A percentile compares a stretch with the other conserved stretches of the same genome.
Evolutionary conservation across 768 basidiomycete genomes (phyloP).

Genomic region (Lentinula lateritia): DNA sequence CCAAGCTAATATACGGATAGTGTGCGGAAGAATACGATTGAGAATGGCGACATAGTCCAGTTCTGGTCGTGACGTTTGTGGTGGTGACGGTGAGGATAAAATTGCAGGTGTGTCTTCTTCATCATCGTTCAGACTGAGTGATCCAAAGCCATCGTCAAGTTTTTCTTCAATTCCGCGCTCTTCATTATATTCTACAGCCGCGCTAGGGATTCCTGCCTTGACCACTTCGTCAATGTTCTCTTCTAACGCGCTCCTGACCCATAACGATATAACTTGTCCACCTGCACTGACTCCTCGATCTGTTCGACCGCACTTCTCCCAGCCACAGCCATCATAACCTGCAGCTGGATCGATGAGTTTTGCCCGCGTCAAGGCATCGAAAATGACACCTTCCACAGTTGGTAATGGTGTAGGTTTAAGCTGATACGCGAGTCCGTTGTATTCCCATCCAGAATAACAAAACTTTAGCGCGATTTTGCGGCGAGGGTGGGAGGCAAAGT

Average conservation of each 20-base stretch:
- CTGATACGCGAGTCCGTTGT: slow-evolving; percentile 87
- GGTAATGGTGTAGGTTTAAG: slow-evolving; percentile 63
- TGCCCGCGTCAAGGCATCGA: slow-evolving; percentile 72
- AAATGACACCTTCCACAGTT: slow-evolving; percentile 87
- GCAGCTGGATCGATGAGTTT: slow-evolving; percentile 68
- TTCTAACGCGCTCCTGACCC: slow-evolving; percentile 70
- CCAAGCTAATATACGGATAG: slow-evolving; percentile 91
- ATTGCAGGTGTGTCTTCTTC: slow-evolving; percentile 19
- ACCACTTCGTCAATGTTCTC: not conserved
- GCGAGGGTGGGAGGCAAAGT: slow-evolving; percentile 62
- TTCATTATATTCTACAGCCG: not conserved
- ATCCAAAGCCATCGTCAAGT: slow-evolving; percentile 34
- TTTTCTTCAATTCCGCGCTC: not conserved
- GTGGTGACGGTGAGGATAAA: slow-evolving; percentile 18
- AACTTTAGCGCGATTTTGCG: slow-evolving; percentile 94
- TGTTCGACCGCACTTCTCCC: slow-evolving; percentile 89
- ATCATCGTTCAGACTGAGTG: slow-evolving; percentile 24
- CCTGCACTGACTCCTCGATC: slow-evolving; percentile 94
- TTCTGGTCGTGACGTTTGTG: slow-evolving; percentile 34
- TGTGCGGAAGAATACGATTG: slow-evolving; percentile 83
- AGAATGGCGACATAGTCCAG: slow-evolving; percentile 75
- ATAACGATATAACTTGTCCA: slow-evolving; percentile 89
- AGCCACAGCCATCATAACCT: slow-evolving; percentile 83
- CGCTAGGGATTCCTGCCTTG: too few species aligned
- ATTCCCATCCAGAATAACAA: slow-evolving; percentile 89